Conservation (phyloP, 2,329 filamentous ascomycete species). For the Calonectria ilicicola region DNA sequence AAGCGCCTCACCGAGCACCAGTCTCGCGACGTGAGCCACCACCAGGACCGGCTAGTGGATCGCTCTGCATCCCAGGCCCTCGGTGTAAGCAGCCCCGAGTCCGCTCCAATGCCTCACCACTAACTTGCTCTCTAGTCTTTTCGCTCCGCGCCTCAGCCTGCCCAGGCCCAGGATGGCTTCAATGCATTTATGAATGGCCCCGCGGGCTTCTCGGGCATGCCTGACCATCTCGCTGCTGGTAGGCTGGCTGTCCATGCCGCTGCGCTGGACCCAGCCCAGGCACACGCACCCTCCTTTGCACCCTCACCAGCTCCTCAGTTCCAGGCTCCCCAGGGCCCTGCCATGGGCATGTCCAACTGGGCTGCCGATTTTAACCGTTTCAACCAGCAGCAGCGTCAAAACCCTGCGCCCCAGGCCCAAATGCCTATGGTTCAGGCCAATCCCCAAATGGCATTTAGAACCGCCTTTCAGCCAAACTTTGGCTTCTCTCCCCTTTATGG, state of each 20-base stretch:
- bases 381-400: slow-evolving; percentile 41
- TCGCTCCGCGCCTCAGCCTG: slow-evolving; percentile 45
- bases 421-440: slow-evolving; percentile 37
- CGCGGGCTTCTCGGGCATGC: slow-evolving; percentile 42
- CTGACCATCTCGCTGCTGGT: slow-evolving; percentile 49
- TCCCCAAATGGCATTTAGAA: slow-evolving; percentile 24
- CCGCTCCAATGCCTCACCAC: slow-evolving; percentile 1
- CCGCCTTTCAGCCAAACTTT: slow-evolving; percentile 44
- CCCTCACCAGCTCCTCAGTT: slow-evolving; percentile 37
- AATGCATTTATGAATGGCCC: slow-evolving; percentile 49
- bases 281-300: slow-evolving; percentile 31
- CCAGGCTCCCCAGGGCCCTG: slow-evolving; percentile 39
- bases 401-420: slow-evolving; percentile 35
- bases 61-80: slow-evolving; percentile 42
- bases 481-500: slow-evolving; percentile 47
- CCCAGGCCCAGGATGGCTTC: slow-evolving; percentile 48
- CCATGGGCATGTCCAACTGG: slow-evolving; percentile 46
- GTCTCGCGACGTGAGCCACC: slow-evolving; percentile 54
- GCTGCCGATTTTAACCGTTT: slow-evolving; percentile 53
- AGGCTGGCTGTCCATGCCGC: slow-evolving; percentile 50
- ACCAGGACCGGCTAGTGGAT: slow-evolving; percentile 54
- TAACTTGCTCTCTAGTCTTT: slow-evolving; percentile 45
- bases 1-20: slow-evolving; percentile 58
- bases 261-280: slow-evolving; percentile 44
- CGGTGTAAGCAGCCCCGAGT: slow-evolving; percentile 42